These are phyloP conservation scores for Fusarium sambucinum DNA, from an alignment of 2,329 filamentous ascomycete species.

Conservation along the genomic window DNA sequence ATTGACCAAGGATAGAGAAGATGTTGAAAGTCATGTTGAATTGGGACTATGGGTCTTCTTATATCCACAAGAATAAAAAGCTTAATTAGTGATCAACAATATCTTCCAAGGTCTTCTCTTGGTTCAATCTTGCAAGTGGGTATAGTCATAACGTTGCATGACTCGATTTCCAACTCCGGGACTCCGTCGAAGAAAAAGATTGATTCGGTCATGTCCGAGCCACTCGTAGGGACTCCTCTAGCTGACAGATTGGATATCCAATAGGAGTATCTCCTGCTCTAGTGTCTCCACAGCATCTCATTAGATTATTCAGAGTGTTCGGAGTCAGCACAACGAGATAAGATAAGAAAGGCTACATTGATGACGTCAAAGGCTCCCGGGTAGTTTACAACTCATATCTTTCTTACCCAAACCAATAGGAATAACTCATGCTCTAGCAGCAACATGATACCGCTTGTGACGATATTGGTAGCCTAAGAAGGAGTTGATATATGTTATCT, in stretches of 20 bases:
- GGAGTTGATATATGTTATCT: too few species aligned
- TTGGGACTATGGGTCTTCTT: not conserved
- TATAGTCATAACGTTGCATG: constrained; percentile 3
- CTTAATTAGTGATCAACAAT: constrained; percentile 3
- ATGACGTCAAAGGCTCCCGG: not conserved
- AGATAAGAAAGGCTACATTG: not conserved
- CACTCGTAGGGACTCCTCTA: not conserved
- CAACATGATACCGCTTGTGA: not conserved
- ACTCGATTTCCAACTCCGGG: constrained; percentile 23
- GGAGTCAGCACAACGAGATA: not conserved
- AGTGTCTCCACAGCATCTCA: not conserved
- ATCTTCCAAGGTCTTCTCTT: not conserved
- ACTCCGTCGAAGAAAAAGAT: constrained; percentile 4
- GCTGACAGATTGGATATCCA: not conserved
- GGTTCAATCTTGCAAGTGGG: not conserved
- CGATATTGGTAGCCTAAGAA: not conserved
- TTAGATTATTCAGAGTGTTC: not conserved
- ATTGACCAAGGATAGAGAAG: not conserved
- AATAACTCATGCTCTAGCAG: not conserved
- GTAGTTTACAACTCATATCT: not conserved
- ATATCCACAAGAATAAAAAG: constrained; percentile 1
- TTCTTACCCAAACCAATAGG: not conserved
- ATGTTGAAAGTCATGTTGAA: not conserved
- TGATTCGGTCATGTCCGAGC: not conserved
- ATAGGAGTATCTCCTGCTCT: constrained; percentile 9